Conservation (phyloP, 2,329 filamentous ascomycete genomes). For the Didymella pinodella region DNA sequence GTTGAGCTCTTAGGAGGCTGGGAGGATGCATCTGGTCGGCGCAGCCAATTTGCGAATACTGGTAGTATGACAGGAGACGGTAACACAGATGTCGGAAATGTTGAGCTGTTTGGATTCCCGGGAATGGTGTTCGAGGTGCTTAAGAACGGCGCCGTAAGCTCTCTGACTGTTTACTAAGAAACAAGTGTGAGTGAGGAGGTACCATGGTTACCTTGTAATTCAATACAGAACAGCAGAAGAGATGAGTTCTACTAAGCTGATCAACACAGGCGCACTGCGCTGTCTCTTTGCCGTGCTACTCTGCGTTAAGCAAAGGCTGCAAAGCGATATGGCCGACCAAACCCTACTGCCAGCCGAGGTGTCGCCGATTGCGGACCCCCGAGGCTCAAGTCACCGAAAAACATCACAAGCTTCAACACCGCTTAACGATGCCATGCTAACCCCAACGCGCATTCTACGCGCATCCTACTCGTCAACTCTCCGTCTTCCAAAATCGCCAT, state of each 20-base stretch:
- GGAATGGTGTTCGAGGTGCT: slow-evolving; percentile 95
- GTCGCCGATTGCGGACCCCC: slow-evolving; percentile 25
- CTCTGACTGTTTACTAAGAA: slow-evolving; percentile 82
- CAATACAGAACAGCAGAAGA: not conserved
- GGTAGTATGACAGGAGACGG: slow-evolving; percentile 52
- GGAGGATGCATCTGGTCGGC: slow-evolving; percentile 69
- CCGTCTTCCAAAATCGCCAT: slow-evolving; percentile 58
- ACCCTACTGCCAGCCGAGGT: slow-evolving; percentile 23
- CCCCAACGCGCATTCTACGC: slow-evolving; percentile 48
- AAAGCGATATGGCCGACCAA: slow-evolving; percentile 11
- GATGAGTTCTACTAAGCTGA: not conserved
- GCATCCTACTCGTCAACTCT: slow-evolving; percentile 57
- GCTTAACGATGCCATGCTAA: slow-evolving; percentile 51
- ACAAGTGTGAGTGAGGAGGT: slow-evolving; percentile 1
- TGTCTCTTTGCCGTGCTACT: not conserved
- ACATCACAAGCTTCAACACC: slow-evolving; percentile 17
- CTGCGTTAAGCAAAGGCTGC: too few relatives aligned
- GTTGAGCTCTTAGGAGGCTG: slow-evolving; percentile 71
- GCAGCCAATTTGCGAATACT: slow-evolving; percentile 45
- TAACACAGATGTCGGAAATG: slow-evolving; percentile 69
- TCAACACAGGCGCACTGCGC: not conserved
- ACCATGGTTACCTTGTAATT: not conserved
- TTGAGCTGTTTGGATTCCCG: slow-evolving; percentile 91
- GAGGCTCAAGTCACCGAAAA: slow-evolving; percentile 24
- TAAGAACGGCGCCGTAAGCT: slow-evolving; percentile 89